phyloP scores from a whole-genome alignment of 73 alveolate species.

The Halteria grandinella region DNA sequence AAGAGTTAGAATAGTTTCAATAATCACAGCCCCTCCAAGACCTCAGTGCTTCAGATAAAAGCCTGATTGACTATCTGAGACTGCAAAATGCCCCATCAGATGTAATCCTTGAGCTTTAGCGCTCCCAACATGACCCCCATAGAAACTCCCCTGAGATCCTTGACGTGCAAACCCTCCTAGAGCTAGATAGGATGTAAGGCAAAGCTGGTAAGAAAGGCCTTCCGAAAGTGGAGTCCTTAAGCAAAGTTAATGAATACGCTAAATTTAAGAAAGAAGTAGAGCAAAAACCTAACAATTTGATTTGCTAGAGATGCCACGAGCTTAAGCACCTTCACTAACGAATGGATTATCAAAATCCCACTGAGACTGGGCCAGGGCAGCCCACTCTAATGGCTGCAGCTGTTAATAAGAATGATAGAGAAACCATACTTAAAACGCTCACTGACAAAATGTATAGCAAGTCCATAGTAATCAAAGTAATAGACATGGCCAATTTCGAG shows the following conservation, averaged over 20 bases:
- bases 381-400: not conserved
- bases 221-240: no score
- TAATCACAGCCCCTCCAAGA: not conserved
- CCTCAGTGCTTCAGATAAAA: not conserved
- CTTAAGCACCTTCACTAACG: not conserved
- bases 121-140: not conserved
- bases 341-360: not conserved
- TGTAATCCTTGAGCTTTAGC: not conserved
- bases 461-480: constrained; percentile 58
- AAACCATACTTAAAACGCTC: constrained; percentile 15
- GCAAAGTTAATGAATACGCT: no score
- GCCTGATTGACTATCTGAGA: not conserved
- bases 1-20: not conserved
- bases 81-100: not conserved
- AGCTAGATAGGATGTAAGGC: not conserved
- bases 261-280: not conserved
- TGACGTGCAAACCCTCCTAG: constrained; percentile 36
- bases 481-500: constrained; percentile 70
- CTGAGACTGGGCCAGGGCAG: no score
- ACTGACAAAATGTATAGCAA: constrained; percentile 18
- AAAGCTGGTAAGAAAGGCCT: not conserved
- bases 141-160: constrained; percentile 22
- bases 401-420: constrained; percentile 53
- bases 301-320: constrained; percentile 30
- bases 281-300: constrained; percentile 8